Evolutionary conservation across 768 basidiomycete species (phyloP).

Genomic region (Rhizopogon vesiculosus): DNA sequence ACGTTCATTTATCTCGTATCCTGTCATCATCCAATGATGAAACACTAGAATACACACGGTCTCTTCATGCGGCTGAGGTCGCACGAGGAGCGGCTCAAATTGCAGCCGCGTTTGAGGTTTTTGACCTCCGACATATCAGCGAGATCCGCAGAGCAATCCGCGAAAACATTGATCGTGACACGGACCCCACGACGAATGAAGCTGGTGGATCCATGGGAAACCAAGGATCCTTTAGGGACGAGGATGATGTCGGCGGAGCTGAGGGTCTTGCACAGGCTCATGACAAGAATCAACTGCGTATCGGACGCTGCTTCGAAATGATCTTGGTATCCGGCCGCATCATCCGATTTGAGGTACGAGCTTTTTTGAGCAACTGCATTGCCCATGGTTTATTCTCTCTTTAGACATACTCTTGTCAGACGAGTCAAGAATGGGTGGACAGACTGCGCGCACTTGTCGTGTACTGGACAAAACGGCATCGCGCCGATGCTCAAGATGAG

Average conservation of each 20-base stretch:
- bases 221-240: constrained; percentile 31
- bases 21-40: constrained; percentile 22
- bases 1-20: constrained; percentile 31
- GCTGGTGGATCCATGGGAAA: constrained; percentile 6
- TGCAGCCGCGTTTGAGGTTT: constrained; percentile 56
- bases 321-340: constrained; percentile 63
- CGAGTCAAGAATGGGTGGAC: constrained; percentile 84
- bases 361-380: not conserved
- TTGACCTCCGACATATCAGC: constrained; percentile 69
- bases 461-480: constrained; percentile 81
- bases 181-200: not conserved
- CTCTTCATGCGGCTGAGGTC: constrained; percentile 48
- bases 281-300: constrained; percentile 44
- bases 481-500: constrained; percentile 70
- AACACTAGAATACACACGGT: constrained; percentile 23
- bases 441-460: constrained; percentile 61
- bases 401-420: constrained; percentile 59
- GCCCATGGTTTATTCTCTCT: not conserved
- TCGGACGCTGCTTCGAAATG: constrained; percentile 75
- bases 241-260: constrained; percentile 64
- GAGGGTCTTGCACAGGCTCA: constrained; percentile 37
- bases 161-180: constrained; percentile 20
- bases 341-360: constrained; percentile 72
- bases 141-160: constrained; percentile 60
- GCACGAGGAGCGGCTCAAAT: constrained; percentile 62